Evolutionary conservation across 345 rosid species (phyloP), one percentile per base, ranked within the genome.

Genomic region (Sapria himalayana): DNA sequence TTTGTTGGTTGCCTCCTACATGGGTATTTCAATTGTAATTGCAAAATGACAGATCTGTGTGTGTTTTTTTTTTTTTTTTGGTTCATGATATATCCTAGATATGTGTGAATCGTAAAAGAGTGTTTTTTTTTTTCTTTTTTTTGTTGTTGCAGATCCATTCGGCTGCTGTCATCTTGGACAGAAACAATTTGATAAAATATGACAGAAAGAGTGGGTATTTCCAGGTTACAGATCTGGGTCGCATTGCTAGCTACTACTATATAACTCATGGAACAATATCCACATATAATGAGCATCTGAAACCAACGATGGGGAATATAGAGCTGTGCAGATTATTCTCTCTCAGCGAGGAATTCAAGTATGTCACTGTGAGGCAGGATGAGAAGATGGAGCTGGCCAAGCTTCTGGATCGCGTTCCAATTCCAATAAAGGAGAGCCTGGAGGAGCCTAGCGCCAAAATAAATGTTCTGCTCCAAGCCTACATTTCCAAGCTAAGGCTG

Each of bases 341-440:
- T 10, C 72, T 76, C 5, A 89, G 93, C 55, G 98, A 89, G 56
- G 95, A 82, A 55, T 89, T 89, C 60, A 89, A 76, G 45, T 79
- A 79, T 59, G 95, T 82, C 21, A 74, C 92, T 4, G 98, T 89
- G 58, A 67, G 98, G 58, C 92, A 82, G 61, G 91, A 82, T 62
- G 95, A 89, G 81, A 82, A 89, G 74, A 76, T 82, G 95, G 98
- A 89, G 50, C 82, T 89, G 46, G 81, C 95, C 0, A 82, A 82
- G 62, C 95, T 82, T 36, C 44, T 89, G 71, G 91, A 73, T 21
- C 81, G 79, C 54, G 95, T 82, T 58, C 95, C 95, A 3, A 79
- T 82, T 60, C 98, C 98, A 1, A 60, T 89, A 51, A 82, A 89
- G 70, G 98, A 79, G 64, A 79, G 91, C 41, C 64, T 76, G 54